phyloP scores from a whole-genome alignment of 202 grass and related monocot species.

The Dendrocalamus latiflorus region DNA sequence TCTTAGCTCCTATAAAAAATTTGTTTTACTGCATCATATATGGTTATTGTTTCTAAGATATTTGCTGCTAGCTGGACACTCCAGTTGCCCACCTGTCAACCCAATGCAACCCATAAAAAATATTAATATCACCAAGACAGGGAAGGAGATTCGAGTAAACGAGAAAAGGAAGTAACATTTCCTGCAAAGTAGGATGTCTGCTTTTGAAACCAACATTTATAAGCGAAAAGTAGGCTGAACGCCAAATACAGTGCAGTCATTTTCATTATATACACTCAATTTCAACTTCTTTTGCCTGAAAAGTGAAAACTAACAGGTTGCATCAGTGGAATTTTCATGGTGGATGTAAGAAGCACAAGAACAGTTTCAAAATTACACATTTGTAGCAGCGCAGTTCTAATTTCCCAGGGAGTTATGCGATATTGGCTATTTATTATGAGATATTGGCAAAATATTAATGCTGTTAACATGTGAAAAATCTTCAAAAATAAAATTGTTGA shows the following conservation, averaged over 20 bases:
- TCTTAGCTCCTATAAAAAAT: not conserved
- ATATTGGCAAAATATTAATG: not conserved
- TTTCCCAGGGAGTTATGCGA: not conserved
- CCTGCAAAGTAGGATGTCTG: slow-evolving; percentile 11
- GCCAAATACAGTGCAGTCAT: not conserved
- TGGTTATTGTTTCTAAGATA: not conserved
- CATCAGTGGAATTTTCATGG: not conserved
- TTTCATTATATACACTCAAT: not conserved
- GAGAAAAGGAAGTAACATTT: not conserved
- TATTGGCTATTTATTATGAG: too few relatives aligned
- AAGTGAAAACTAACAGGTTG: not conserved
- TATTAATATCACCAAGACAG: not conserved
- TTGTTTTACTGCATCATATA: not conserved
- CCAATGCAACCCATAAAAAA: not conserved
- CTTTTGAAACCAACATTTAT: slow-evolving; percentile 16
- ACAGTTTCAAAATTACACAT: not conserved
- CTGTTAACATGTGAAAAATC: not conserved
- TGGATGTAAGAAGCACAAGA: not conserved
- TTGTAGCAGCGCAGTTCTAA: not conserved
- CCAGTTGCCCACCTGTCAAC: not conserved
- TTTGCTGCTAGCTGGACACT: not conserved
- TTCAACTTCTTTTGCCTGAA: not conserved
- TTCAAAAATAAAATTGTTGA: not conserved
- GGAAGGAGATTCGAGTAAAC: not conserved
- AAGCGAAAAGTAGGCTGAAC: not conserved